Evolutionary conservation across 1,284 basidiomycete species (phyloP), one percentile per base, ranked within the genome.

Genomic region (Taiwanofungus camphoratus): DNA sequence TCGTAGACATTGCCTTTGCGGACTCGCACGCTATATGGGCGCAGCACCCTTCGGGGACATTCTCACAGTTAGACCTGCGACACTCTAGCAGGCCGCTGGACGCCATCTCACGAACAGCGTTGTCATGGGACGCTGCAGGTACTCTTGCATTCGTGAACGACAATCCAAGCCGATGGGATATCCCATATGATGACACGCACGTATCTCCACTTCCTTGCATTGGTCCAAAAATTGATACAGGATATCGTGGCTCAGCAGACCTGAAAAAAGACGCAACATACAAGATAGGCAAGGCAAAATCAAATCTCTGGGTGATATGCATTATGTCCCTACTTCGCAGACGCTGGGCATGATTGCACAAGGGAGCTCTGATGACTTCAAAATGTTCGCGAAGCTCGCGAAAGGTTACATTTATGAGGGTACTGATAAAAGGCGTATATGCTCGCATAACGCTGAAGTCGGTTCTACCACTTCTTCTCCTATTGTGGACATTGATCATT

Each of bases 101-200:
- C 50, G 67, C 75, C 1, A 68, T 93, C 15, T 77, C 86, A 5
- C 74, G 87, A 7, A 73, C 77, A 3, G 73, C 85, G 0, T 56
- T 79, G 7, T 71, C 80, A 0, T 93, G 89, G 87, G 79, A 81
- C 40, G 71, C 74, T 0, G 68, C 73, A 31, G 87, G 87, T 0
- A 74, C 83, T 4, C 59, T 92, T 24, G 72, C 79, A 1, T 90
- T 91, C 52, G 81, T 84, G 4, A 59, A 78, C 1, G 87, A 88
- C 48, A 65, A 66, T 15, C 73, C 71, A 41, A 60, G 62, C 16
- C 60, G 60, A 23, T 86, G 80, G 67, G 89, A 92, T 54, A 62
- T 87, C 0, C 91, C 91, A 0, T 93, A 87, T 52, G 91, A 93
- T 53, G 91, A 93, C 57, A 58, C 86, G 89, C 91, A 56, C 55